phyloP scores from a whole-genome alignment of 2,329 filamentous ascomycete genomes.

The Alternaria ethzedia region DNA sequence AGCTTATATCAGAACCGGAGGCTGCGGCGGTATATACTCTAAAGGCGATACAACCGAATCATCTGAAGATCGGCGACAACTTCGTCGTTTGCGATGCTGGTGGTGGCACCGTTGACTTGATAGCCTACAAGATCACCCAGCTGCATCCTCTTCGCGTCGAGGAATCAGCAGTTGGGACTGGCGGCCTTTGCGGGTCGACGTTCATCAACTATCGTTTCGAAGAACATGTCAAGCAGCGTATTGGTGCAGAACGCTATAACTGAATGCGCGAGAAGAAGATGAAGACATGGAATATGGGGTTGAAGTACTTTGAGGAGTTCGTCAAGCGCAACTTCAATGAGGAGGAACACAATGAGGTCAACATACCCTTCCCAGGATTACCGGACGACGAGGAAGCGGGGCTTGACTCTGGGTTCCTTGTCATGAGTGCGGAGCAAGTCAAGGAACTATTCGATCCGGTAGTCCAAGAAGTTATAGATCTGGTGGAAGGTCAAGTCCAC shows the following conservation, averaged over 20 bases:
- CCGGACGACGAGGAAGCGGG: conserved; percentile 77
- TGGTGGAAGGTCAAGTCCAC: conserved; percentile 54
- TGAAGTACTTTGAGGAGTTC: conserved; percentile 83
- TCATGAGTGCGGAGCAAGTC: conserved; percentile 72
- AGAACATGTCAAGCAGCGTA: conserved; percentile 72
- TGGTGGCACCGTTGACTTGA: conserved; percentile 45
- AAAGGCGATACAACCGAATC: conserved; percentile 78
- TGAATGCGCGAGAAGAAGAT: conserved; percentile 79
- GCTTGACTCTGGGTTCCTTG: conserved; percentile 76
- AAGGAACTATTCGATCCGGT: conserved; percentile 79
- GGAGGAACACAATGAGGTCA: conserved; percentile 77
- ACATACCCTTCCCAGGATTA: conserved; percentile 77
- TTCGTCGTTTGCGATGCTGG: conserved; percentile 65
- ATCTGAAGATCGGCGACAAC: conserved; percentile 70
- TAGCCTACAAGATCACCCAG: conserved; percentile 81
- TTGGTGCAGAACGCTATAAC: conserved; percentile 71
- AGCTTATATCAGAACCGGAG: conserved; percentile 80
- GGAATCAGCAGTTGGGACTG: conserved; percentile 80
- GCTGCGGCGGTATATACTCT: conserved; percentile 81
- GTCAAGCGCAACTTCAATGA: conserved; percentile 85
- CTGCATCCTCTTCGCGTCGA: conserved; percentile 74
- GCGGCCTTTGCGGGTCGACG: conserved; percentile 77
- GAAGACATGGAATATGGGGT: conserved; percentile 75
- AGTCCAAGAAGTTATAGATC: conserved; percentile 60
- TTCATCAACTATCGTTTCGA: conserved; percentile 84